Evolutionary conservation across 371 early-diverging fungal species (phyloP).

Genomic region (Blyttiomyces sp.): DNA sequence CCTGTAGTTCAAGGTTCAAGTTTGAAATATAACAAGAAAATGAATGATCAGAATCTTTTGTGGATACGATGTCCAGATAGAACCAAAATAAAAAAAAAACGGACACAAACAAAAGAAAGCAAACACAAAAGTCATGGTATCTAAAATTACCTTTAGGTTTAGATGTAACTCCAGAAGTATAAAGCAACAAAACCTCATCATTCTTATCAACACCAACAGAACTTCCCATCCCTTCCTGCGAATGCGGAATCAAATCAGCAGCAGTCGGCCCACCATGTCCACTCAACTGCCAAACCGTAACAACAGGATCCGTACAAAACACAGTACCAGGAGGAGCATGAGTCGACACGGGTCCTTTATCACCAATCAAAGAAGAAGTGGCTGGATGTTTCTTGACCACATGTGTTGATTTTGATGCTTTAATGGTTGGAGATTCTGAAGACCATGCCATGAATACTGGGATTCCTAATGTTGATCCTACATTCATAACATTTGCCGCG

Average conservation of each 20-base stretch:
- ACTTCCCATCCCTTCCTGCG: no score
- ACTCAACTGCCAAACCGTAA: neutral
- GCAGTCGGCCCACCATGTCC: conserved; percentile 26
- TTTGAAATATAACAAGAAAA: neutral
- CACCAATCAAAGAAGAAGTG: neutral
- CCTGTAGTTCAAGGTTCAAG: conserved; percentile 32
- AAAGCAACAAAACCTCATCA: conserved; percentile 13
- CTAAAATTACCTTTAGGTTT: conserved; percentile 68
- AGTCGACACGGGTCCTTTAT: neutral
- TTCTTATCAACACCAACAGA: conserved; percentile 74
- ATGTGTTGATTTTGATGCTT: no score
- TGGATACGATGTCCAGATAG: neutral
- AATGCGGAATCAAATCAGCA: no score
- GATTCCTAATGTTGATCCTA: no score
- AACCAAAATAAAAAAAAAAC: no score
- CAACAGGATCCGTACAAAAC: conserved; percentile 1
- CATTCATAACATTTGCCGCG: no score
- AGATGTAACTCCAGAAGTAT: conserved; percentile 71
- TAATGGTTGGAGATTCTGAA: no score
- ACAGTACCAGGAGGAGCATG: conserved; percentile 1
- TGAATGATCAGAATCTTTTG: neutral
- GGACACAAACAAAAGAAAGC: no score
- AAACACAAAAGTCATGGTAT: neutral
- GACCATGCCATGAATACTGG: no score
- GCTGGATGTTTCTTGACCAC: no score